These are phyloP conservation scores for Epichloe glyceriae DNA, from an alignment of 2,329 filamentous ascomycete species.

Conservation along the genomic window DNA sequence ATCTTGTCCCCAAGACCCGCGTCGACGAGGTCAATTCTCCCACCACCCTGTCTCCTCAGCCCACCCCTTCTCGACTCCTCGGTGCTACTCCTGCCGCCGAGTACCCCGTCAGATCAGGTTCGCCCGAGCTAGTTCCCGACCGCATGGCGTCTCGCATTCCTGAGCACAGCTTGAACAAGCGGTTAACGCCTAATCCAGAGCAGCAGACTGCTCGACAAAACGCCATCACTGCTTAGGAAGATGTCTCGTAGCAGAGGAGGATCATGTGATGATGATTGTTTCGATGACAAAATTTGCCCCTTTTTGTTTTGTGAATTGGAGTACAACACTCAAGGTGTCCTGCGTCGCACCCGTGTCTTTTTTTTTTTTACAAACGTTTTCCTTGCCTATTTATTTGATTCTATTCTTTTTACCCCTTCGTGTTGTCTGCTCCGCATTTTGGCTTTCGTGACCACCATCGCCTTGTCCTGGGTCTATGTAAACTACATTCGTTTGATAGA, in stretches of 20 bases:
- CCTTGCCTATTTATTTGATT: no score
- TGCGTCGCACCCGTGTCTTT: background rate
- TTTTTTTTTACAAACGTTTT: background rate
- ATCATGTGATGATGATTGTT: background rate
- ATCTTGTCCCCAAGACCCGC: conserved; percentile 24
- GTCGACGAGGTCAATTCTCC: conserved; percentile 30
- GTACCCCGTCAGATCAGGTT: conserved; percentile 41
- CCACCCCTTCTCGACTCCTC: conserved; percentile 40
- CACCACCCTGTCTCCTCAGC: conserved; percentile 40
- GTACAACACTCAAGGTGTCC: background rate
- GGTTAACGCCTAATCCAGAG: conserved; percentile 37
- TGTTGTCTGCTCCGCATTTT: background rate
- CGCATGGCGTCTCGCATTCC: conserved; percentile 46
- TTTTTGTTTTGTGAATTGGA: background rate
- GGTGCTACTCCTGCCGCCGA: conserved; percentile 42
- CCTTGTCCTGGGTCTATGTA: background rate
- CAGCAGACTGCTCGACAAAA: conserved; percentile 19
- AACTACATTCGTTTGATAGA: background rate
- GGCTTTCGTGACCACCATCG: no score
- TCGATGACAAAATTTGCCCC: background rate
- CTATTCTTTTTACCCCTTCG: no score
- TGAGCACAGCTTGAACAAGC: conserved; percentile 30
- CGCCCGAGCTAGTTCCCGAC: conserved; percentile 45
- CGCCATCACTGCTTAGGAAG: conserved; percentile 9
- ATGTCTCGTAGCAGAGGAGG: background rate